Conservation (phyloP, 2,329 filamentous ascomycete species). For the Fusarium sp. region DNA sequence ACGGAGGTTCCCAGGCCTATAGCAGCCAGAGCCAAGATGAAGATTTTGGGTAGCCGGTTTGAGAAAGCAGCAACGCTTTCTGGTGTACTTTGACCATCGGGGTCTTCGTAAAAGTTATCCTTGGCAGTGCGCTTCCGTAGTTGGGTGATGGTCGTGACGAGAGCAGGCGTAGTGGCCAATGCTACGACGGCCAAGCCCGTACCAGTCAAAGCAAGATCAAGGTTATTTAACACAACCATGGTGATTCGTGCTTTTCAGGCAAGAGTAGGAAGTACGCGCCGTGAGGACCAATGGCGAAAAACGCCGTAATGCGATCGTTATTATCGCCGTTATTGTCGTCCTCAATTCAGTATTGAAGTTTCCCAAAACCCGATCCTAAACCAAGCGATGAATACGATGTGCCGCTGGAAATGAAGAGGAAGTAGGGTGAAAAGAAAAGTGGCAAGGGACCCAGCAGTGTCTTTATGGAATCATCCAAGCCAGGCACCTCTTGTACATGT, state of each 20-base stretch:
- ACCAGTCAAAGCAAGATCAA: slow-evolving; percentile 50
- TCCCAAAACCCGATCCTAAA: neutral
- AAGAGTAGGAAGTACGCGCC: neutral
- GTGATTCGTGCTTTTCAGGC: slow-evolving; percentile 4
- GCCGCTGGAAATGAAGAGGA: slow-evolving; percentile 2
- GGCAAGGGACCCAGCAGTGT: slow-evolving; percentile 13
- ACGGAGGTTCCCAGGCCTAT: slow-evolving; percentile 70
- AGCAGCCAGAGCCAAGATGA: slow-evolving; percentile 68
- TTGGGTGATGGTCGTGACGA: slow-evolving; percentile 55
- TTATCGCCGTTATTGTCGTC: slow-evolving; percentile 1
- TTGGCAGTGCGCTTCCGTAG: slow-evolving; percentile 54
- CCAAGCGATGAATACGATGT: slow-evolving; percentile 5
- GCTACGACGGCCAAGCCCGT: slow-evolving; percentile 55
- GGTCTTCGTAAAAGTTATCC: slow-evolving; percentile 74
- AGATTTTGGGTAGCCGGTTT: slow-evolving; percentile 68
- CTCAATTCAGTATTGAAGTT: neutral
- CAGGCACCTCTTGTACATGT: slow-evolving; percentile 32
- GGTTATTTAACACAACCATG: slow-evolving; percentile 32
- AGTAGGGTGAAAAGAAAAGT: neutral
- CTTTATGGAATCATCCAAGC: slow-evolving; percentile 25
- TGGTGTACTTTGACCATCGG: slow-evolving; percentile 77
- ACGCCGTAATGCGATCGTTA: slow-evolving; percentile 16
- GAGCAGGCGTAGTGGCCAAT: slow-evolving; percentile 57
- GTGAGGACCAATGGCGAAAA: slow-evolving; percentile 15
- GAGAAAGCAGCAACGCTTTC: slow-evolving; percentile 75